Evolutionary conservation across 2,329 filamentous ascomycete species (phyloP).

Genomic region (Xylaria digitata): DNA sequence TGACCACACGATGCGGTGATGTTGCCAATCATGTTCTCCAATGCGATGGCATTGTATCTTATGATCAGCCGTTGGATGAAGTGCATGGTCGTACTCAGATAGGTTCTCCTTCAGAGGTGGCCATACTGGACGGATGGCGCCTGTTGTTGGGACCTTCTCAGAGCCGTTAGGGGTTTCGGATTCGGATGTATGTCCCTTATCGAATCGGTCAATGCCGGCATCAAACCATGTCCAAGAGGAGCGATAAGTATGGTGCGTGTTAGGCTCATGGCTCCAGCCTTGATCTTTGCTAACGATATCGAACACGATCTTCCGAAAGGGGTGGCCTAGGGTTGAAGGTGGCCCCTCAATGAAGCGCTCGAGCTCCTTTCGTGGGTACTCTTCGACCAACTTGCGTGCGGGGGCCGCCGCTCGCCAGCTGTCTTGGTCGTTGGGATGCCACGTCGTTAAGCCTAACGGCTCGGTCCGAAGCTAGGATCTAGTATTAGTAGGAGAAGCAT

Average conservation of each 20-base stretch:
- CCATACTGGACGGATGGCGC: conserved; percentile 49
- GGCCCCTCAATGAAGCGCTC: conserved; percentile 55
- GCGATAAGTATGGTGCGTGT: conserved; percentile 55
- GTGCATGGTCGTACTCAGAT: conserved; percentile 52
- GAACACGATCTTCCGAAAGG: conserved; percentile 71
- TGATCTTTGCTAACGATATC: conserved; percentile 68
- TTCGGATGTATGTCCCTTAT: conserved; percentile 48
- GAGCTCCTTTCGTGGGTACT: conserved; percentile 50
- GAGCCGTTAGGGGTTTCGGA: conserved; percentile 15
- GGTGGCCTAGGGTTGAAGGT: conserved; percentile 56
- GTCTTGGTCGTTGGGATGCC: conserved; percentile 43
- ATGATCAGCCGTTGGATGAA: conserved; percentile 52
- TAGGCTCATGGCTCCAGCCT: conserved; percentile 60
- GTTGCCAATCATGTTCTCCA: conserved; percentile 50
- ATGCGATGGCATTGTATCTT: conserved; percentile 62
- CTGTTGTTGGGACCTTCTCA: conserved; percentile 41
- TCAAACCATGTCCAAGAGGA: conserved; percentile 73
- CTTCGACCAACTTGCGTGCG: conserved; percentile 44
- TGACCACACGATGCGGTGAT: conserved; percentile 65
- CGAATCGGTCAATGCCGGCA: conserved; percentile 68
- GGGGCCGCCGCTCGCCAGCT: conserved; percentile 42
- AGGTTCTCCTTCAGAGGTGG: conserved; percentile 42
- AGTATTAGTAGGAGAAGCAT: conserved; percentile 13
- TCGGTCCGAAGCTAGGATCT: conserved; percentile 53
- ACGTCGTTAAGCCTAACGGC: conserved; percentile 55